Base-by-base conservation (phyloP, 1,284 basidiomycete genomes). In the Leccinum subspadiceum region DNA sequence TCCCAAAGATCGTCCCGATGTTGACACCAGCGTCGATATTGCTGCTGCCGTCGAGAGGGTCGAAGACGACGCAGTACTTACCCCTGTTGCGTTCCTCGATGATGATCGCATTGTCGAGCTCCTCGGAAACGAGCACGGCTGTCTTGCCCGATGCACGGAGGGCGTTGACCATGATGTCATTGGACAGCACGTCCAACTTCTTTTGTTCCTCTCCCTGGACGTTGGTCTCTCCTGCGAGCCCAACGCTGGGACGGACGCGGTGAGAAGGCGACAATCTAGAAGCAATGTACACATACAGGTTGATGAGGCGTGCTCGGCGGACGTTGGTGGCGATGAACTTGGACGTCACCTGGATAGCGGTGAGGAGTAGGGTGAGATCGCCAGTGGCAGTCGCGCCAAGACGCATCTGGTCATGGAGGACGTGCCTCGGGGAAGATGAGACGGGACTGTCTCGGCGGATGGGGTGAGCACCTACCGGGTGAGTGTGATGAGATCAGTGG, bases 1-100 rank as follows among this genome's bases (percentile, higher is more conserved):
- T 91, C 61, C 97, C 97, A 75, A 99, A 99, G 81, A 99, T 99
- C 61, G 97, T 99, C 50, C 97, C 97, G 73, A 99, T 97, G 79
- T 99, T 99, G 65, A 99, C 97, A 87, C 96, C 97, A 65, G 97
- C 97, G 76, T 99, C 97, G 77, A 99, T 99, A 81, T 99, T 99
- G 79, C 92, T 95, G 70, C 90, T 93, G 58, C 97, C 97, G 71
- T 99, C 97, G 58, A 99, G 86, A 46, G 97, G 97, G 78, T 99
- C 97, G 70, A 99, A 99, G 8, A 99, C 97, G 68, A 98, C 94
- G 70, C 95, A 98, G 80, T 95, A 96, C 74, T 85, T 90, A 63
- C 95, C 95, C 75, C 80, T 87, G 76, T 86, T 76, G 64, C 76
- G 79, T 59, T 87, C 89, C 65, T 93, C 90, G 74, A 98, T 92